A percentile compares a stretch with the other conserved stretches of the same genome.
These are phyloP conservation scores for Secale cereale DNA, from an alignment of 176 grass and related monocot species.

Conservation along the genomic window DNA sequence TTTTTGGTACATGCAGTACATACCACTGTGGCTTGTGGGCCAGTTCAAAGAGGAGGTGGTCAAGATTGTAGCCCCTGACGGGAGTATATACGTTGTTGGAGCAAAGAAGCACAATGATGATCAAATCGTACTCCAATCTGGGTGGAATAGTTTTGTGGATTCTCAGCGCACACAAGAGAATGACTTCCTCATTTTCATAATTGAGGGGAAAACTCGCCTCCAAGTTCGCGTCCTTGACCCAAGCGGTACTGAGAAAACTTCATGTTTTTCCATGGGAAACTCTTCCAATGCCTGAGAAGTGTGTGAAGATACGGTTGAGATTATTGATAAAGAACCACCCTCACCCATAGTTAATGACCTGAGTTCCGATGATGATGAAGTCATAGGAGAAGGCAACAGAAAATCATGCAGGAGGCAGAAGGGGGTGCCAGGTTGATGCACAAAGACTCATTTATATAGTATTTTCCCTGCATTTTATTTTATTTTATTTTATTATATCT, in stretches of 20 bases:
- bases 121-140: conserved; percentile 1
- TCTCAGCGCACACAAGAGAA: neutral
- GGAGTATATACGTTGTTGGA: neutral
- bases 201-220: neutral
- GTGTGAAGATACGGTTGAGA: too few relatives aligned
- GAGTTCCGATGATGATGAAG: neutral
- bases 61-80: neutral
- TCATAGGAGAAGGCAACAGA: neutral
- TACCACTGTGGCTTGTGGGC: neutral
- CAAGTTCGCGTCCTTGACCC: neutral
- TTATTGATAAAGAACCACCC: neutral
- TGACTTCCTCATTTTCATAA: neutral
- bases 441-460: too few relatives aligned
- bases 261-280: neutral
- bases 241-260: neutral
- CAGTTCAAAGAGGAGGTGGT: neutral
- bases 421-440: too few relatives aligned
- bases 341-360: neutral
- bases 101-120: neutral
- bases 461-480: too few relatives aligned
- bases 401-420: too few relatives aligned
- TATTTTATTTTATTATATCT: too few relatives aligned
- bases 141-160: neutral
- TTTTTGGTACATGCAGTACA: neutral
- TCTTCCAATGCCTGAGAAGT: neutral